These are phyloP conservation scores for Nothophaeocryptopus gaeumannii DNA, from an alignment of 2,329 filamentous ascomycete genomes.

Conservation along the genomic window DNA sequence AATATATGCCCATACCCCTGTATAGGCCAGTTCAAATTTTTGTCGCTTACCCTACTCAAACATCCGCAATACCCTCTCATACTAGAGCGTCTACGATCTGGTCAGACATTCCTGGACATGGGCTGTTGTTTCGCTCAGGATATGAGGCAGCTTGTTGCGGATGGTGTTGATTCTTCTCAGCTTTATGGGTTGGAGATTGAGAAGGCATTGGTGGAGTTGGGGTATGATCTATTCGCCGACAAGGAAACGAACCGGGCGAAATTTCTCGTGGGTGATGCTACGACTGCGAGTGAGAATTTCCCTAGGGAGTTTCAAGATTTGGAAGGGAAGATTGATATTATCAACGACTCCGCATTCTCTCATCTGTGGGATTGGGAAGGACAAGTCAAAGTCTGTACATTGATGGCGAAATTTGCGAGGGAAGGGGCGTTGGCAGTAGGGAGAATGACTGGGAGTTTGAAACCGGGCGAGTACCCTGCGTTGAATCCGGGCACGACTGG, in stretches of 20 bases:
- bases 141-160: conserved; percentile 36
- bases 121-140: conserved; percentile 37
- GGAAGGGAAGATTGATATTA: not conserved
- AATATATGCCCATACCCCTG: conserved; percentile 23
- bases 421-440: not conserved
- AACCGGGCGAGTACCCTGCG: not conserved
- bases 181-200: conserved; percentile 37
- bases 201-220: conserved; percentile 36
- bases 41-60: conserved; percentile 24
- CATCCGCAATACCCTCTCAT: conserved; percentile 28
- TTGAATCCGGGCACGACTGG: not conserved
- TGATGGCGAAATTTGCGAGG: not conserved
- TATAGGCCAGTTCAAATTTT: conserved; percentile 22
- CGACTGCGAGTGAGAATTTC: not conserved
- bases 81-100: conserved; percentile 27
- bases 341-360: conserved; percentile 3
- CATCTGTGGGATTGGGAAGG: not conserved
- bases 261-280: not conserved
- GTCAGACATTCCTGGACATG: conserved; percentile 41
- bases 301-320: not conserved
- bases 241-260: conserved; percentile 17
- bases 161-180: conserved; percentile 35
- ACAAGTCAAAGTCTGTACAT: conserved; percentile 1
- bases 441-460: not conserved
- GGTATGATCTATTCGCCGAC: conserved; percentile 41